Conservation (phyloP, 352 stramenopile species). For the Phytophthora tentaculata region DNA sequence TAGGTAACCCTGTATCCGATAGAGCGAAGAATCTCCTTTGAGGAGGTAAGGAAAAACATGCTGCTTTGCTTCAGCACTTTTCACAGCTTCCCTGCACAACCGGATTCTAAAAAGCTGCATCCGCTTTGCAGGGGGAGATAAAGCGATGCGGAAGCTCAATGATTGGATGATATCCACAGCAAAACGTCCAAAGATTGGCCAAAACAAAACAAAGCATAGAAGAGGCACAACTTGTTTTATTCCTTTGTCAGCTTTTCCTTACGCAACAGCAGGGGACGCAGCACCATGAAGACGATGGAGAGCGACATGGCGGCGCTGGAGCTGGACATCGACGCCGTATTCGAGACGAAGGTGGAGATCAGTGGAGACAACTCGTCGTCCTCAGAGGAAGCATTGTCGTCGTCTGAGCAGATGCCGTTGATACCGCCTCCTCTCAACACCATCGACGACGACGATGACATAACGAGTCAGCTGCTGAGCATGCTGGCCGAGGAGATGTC, state of each 20-base stretch:
- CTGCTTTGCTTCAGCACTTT: too few species aligned
- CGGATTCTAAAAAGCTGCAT: conserved; percentile 14
- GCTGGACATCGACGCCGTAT: conserved; percentile 31
- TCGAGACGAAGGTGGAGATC: conserved; percentile 34
- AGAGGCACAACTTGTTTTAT: background rate
- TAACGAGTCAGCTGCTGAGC: conserved; percentile 47
- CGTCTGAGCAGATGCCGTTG: conserved; percentile 29
- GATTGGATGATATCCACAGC: background rate
- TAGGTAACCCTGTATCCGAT: conserved; percentile 17
- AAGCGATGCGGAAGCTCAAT: background rate
- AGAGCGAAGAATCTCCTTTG: conserved; percentile 24
- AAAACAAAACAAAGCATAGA: too few species aligned
- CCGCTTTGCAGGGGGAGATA: conserved; percentile 19
- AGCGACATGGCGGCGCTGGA: conserved; percentile 39
- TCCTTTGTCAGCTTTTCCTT: conserved; percentile 5
- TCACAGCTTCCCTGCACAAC: conserved; percentile 14
- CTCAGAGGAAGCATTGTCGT: conserved; percentile 33
- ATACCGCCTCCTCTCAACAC: conserved; percentile 19
- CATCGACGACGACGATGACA: conserved; percentile 49
- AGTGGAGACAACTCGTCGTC: conserved; percentile 23
- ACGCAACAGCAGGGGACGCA: background rate
- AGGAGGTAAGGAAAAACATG: conserved; percentile 18
- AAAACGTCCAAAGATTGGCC: background rate
- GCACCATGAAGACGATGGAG: conserved; percentile 37
- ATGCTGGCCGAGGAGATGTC: conserved; percentile 53